These are phyloP conservation scores for Neurospora sp. DNA, from an alignment of 495 filamentous ascomycete species.

Conservation along the genomic window DNA sequence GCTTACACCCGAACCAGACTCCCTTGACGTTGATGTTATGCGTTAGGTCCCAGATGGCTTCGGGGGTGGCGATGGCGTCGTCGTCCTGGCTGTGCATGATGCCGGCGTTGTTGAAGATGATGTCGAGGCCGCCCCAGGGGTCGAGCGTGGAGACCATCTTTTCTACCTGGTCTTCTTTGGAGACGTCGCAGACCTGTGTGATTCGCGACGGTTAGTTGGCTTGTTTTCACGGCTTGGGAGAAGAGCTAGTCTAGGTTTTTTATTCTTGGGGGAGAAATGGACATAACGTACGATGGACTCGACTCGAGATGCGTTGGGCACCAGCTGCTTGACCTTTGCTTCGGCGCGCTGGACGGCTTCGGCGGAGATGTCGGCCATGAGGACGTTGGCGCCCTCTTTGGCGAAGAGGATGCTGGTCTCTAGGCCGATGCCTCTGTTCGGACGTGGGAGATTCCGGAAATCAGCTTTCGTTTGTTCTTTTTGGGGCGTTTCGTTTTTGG, in stretches of 20 bases:
- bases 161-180: conserved; percentile 64
- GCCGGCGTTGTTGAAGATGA: conserved; percentile 98
- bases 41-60: conserved; percentile 91
- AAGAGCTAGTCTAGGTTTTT: no score
- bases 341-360: conserved; percentile 57
- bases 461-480: not conserved
- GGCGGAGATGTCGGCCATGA: conserved; percentile 76
- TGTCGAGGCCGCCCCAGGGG: conserved; percentile 80
- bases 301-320: conserved; percentile 50
- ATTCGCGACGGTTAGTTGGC: not conserved
- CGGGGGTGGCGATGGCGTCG: conserved; percentile 74
- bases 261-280: no score
- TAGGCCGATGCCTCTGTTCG: conserved; percentile 77
- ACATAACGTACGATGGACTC: conserved; percentile 39
- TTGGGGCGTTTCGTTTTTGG: not conserved
- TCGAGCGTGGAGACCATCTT: conserved; percentile 63
- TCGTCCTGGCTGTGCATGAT: conserved; percentile 92
- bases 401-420: conserved; percentile 89
- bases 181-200: conserved; percentile 44
- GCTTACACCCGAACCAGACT: conserved; percentile 93
- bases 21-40: conserved; percentile 96
- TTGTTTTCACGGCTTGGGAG: no score
- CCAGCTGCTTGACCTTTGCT: conserved; percentile 59
- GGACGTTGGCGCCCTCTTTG: conserved; percentile 76
- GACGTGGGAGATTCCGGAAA: conserved; percentile 3